These are phyloP conservation scores for Multifurca ochricompacta DNA, from an alignment of 768 basidiomycete genomes.

Conservation along the genomic window DNA sequence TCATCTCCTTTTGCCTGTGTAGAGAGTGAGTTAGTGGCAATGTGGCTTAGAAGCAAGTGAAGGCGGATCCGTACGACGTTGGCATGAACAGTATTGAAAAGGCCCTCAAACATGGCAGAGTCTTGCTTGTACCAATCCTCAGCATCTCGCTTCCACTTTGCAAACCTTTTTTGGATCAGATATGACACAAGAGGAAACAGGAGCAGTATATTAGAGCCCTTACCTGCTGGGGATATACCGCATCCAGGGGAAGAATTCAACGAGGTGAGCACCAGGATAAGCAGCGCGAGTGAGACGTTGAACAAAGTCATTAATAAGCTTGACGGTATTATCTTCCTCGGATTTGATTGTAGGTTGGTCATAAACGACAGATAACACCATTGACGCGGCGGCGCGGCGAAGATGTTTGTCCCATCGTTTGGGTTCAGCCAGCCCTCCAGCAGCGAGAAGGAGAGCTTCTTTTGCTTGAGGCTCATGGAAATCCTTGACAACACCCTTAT, in stretches of 20 bases:
- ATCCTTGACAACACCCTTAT: slow-evolving; percentile 21
- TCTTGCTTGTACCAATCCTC: slow-evolving; percentile 12
- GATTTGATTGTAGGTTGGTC: slow-evolving; percentile 17
- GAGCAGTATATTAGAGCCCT: background rate
- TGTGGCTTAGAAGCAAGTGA: background rate
- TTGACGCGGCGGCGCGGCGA: slow-evolving; percentile 26
- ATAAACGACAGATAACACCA: slow-evolving; percentile 26
- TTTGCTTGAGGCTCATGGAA: slow-evolving; percentile 26
- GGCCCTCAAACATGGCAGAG: slow-evolving; percentile 12
- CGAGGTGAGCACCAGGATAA: slow-evolving; percentile 30
- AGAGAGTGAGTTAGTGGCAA: background rate
- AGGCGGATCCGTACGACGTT: background rate
- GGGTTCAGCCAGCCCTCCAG: slow-evolving; percentile 26
- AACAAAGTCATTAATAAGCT: slow-evolving; percentile 24
- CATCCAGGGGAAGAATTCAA: slow-evolving; percentile 21
- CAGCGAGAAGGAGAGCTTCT: slow-evolving; percentile 29
- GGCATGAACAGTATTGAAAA: slow-evolving; percentile 8
- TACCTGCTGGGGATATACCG: slow-evolving; percentile 16
- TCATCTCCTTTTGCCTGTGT: slow-evolving; percentile 12
- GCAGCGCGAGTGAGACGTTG: slow-evolving; percentile 28
- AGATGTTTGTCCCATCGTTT: slow-evolving; percentile 29
- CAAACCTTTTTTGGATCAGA: slow-evolving; percentile 11
- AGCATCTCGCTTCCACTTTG: slow-evolving; percentile 15
- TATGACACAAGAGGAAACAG: background rate
- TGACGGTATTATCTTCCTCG: slow-evolving; percentile 19